Percentiles rank a stretch among this genome's conserved stretches.
These are phyloP conservation scores for Scortechinia acanthostroma DNA, from an alignment of 2,329 filamentous ascomycete genomes.

Conservation along the genomic window DNA sequence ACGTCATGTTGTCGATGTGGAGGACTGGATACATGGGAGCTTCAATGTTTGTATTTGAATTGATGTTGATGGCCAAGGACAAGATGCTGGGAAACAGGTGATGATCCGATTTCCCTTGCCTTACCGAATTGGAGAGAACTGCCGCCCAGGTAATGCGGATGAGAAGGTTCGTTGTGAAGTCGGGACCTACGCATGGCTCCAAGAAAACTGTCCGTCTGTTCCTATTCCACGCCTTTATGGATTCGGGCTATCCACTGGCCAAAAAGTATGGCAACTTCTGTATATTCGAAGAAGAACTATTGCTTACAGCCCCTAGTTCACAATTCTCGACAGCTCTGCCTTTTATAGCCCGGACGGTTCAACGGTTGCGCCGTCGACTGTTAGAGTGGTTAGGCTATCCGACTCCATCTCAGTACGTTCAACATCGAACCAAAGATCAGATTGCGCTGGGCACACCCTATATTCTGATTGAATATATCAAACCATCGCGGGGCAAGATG, in stretches of 20 bases:
- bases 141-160: constrained; percentile 25
- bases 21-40: constrained; percentile 19
- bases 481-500: constrained; percentile 12
- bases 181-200: constrained; percentile 27
- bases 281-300: no score
- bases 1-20: not conserved
- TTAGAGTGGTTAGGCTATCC: not conserved
- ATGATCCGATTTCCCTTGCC: constrained; percentile 20
- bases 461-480: constrained; percentile 18
- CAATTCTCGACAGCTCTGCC: no score
- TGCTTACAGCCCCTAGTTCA: no score
- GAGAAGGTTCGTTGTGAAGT: constrained; percentile 32
- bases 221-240: constrained; percentile 19
- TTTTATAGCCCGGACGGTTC: not conserved
- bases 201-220: constrained; percentile 23
- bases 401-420: not conserved
- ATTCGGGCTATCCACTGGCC: constrained; percentile 15
- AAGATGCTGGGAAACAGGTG: constrained; percentile 16
- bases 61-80: constrained; percentile 8
- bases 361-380: not conserved
- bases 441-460: no score
- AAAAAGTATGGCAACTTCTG: constrained; percentile 1
- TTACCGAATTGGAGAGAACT: constrained; percentile 24
- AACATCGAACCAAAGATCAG: not conserved
- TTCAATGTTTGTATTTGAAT: constrained; percentile 26